Base-by-base conservation (phyloP, 768 basidiomycete species). In the Tulasnella sp. region DNA sequence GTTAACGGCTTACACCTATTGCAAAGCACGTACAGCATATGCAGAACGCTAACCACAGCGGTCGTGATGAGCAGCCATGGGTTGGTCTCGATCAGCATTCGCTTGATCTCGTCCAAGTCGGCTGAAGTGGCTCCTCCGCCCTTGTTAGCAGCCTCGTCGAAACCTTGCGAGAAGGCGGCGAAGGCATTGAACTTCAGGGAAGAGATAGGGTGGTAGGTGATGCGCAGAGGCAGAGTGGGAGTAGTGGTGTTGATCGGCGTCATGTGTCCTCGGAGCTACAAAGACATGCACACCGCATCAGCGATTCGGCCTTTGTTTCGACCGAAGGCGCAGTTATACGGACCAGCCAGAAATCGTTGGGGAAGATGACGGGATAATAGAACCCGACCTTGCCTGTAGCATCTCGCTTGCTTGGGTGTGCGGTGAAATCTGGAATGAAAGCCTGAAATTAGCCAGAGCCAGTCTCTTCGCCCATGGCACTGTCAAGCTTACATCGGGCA, bases 331-430 rank as follows among this genome's bases (percentile, higher is more conserved):
- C 4, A 13, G 44, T n/a, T n/a, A 13, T 40, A 70, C 80, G 71
- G 40, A 95, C 88, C 80, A 92, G 89, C 95, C 97, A 98, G 85
- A 98, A 98, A 82, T 98, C 95, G 82, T 99, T 99, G 18, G 94
- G 90, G 84, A 92, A 99, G 48, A 98, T 83, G 78, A 96, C 91
- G 11, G 97, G 97, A 82, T 90, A 92, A 87, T 96, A 95, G 80
- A 87, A 89, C 3, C 90, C 92, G 79, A 87, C 88, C 3, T 87
- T 88, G 5, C 91, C 91, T 32, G 89, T 89, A 48, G 88, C 84
- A 80, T 94, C 92, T 48, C 92, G 89, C 77, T 86, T 81, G 35
- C 85, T 86, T 5, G 89, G 87, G 51, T 92, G 85, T 55, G 95
- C 82, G 74, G 90, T 85, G 70, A 95, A 83, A 83, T 93, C 93